These are phyloP conservation scores for Microdochium bolleyi DNA, from an alignment of 2,329 filamentous ascomycete genomes.

Conservation along the genomic window DNA sequence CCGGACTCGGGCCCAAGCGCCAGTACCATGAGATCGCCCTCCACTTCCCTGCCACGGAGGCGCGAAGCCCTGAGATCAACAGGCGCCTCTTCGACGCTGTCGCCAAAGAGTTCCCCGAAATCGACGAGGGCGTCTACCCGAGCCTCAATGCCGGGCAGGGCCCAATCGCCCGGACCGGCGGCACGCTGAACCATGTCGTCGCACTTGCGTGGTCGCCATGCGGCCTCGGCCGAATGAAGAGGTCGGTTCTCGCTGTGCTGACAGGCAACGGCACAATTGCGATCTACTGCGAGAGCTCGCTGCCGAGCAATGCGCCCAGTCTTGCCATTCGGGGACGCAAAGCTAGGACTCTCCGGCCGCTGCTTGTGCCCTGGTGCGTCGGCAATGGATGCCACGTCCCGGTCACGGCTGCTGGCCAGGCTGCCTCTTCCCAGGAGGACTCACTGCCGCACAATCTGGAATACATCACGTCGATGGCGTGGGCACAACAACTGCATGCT, in stretches of 20 bases:
- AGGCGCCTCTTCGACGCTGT: conserved; percentile 17
- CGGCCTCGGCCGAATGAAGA: conserved; percentile 45
- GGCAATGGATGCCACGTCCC: conserved; percentile 44
- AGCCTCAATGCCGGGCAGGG: background rate
- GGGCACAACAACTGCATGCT: conserved; percentile 32
- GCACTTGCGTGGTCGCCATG: conserved; percentile 48
- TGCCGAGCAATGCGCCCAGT: background rate
- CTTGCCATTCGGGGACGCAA: conserved; percentile 21
- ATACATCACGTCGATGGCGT: conserved; percentile 42
- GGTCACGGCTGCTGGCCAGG: background rate
- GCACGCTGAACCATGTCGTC: conserved; percentile 46
- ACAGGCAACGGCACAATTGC: conserved; percentile 41
- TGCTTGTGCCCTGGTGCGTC: conserved; percentile 48
- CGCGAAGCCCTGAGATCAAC: conserved; percentile 16
- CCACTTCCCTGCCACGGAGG: conserved; percentile 19
- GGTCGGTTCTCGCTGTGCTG: conserved; percentile 42
- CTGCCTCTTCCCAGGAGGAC: conserved; percentile 9
- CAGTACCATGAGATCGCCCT: conserved; percentile 20
- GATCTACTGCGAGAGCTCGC: conserved; percentile 39
- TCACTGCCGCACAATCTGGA: conserved; percentile 20
- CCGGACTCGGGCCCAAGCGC: conserved; percentile 13
- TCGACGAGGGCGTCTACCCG: conserved; percentile 6
- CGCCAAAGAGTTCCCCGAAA: conserved; percentile 14
- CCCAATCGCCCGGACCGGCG: conserved; percentile 25
- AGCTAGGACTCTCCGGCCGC: conserved; percentile 33